Conservation (phyloP, 495 filamentous ascomycete species). For the Pseudoneurospora amorphoporcata region DNA sequence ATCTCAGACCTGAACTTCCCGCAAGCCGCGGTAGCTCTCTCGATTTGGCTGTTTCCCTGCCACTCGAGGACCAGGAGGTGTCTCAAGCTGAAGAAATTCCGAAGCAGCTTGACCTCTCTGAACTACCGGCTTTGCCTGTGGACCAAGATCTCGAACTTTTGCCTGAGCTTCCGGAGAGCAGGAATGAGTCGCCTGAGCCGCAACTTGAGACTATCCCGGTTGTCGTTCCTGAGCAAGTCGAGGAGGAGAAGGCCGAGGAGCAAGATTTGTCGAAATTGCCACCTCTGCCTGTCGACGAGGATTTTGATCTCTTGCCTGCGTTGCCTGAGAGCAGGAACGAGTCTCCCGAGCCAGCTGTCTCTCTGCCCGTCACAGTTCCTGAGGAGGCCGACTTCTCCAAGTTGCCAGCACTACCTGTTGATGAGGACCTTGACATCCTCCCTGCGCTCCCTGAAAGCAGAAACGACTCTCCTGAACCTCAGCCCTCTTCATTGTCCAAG, state of each 20-base stretch:
- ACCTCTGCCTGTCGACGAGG: not conserved
- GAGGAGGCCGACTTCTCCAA: not conserved
- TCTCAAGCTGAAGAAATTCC: not conserved
- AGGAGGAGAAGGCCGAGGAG: not conserved
- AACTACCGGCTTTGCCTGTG: no score
- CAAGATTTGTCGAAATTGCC: constrained; percentile 1
- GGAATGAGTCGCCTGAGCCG: constrained; percentile 3
- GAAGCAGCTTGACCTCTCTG: not conserved
- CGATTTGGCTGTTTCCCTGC: not conserved
- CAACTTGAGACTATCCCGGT: not conserved
- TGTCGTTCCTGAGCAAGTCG: not conserved
- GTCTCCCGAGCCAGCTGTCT: not conserved
- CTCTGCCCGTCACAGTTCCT: not conserved
- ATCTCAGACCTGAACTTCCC: not conserved
- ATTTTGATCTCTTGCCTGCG: not conserved
- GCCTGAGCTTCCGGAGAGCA: constrained; percentile 8
- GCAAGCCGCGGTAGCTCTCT: not conserved
- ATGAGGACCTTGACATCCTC: not conserved
- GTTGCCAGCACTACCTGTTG: not conserved
- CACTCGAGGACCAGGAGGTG: not conserved
- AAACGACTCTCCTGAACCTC: not conserved
- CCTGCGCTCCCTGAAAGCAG: not conserved
- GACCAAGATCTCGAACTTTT: not conserved
- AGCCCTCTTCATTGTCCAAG: not conserved
- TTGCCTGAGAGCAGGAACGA: not conserved